Evolutionary conservation across 1,284 basidiomycete genomes (phyloP), one percentile per base, ranked within the genome.

Genomic region (Pseudozyma flocculosa): DNA sequence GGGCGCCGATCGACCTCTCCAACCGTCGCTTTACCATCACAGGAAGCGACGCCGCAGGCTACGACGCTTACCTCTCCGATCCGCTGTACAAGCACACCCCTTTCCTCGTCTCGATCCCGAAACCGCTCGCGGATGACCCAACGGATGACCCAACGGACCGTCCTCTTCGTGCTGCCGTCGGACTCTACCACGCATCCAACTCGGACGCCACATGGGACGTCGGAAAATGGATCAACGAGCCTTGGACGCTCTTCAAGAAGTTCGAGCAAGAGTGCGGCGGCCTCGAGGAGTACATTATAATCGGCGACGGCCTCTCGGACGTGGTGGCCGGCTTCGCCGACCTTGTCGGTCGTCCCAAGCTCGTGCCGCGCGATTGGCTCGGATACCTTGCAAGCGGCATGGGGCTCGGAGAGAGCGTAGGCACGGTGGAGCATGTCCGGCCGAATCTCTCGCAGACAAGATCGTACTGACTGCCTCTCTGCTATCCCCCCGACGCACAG

Each of bases 51-150:
- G 74, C 79, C 8, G 79, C 79, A 1, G 69, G 71, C 34, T 81
- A 81, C 68, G 80, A 80, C 54, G 72, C 80, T 1, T 80, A 76
- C 54, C 62, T 72, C 32, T 70, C 78, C 17, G 80, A 81, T 53
- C 80, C 80, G 45, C 72, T 80, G 43, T 81, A 81, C 76, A 81
- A 81, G 67, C 80, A 81, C 54, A 80, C 79, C 0, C 80, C 80
- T 0, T 81, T 78, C 68, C 69, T 81, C 38, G 73, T 81, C 52
- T 77, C 75, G 18, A 43, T 77, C 11, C 63, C 72, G 19, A 69
- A 64, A 40, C n/a, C n/a, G n/a, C n/a, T n/a, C n/a, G n/a, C n/a
- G n/a, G n/a, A n/a, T n/a, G n/a, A n/a, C n/a, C n/a, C n/a, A n/a
- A n/a, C n/a, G n/a, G n/a, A n/a, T n/a, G n/a, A n/a, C n/a, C n/a